Base-by-base conservation (phyloP, 768 basidiomycete genomes). In the Mycena haematopus region DNA sequence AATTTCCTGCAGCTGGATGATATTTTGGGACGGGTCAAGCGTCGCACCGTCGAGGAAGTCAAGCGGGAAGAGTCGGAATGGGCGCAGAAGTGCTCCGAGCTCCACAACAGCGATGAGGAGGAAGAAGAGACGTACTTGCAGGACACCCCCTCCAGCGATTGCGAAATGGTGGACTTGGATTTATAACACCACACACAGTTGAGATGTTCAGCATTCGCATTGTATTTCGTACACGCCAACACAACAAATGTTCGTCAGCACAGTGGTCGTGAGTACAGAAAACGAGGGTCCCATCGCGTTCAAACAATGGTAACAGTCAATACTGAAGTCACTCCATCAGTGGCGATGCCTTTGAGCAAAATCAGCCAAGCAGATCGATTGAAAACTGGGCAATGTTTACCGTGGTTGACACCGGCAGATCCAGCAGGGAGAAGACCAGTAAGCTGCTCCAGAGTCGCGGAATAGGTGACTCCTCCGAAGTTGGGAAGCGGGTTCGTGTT, bases 1-100 rank as follows among this genome's bases (percentile, higher is more conserved):
- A 94, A 98, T 74, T 99, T 95, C 72, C 69, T 79, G 29, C 84
- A 87, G 56, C 83, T 99, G 29, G 96, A 99, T 75, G 78, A 75
- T 40, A 82, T 96, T 27, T 82, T 99, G 24, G 74, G 76, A 25
- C 84, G 87, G 10, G 85, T 95, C 33, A 77, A 76, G 65, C 79
- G 84, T 46, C 74, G 73, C 44, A 81, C 80, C 27, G 60, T 72
- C 13, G 55, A 69, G 52, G 79, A 83, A 58, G 70, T 76, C 4
- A 63, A 69, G 14, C 52, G 63, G 7, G 71, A 74, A 36, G 69
- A 75, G 33, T 58, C 53, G 52, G 66, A 74, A 24, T 70, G 71
- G 47, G 53, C 68, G 45, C 58, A 40, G 15, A 61, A 61, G 40
- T 67, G 62, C 36, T 56, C 56, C 6, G 44, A 65, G 46, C 50